A percentile compares a stretch with the other conserved stretches of the same genome.
Evolutionary conservation across 345 rosid species (phyloP).

Genomic region (Clausena lansium): DNA sequence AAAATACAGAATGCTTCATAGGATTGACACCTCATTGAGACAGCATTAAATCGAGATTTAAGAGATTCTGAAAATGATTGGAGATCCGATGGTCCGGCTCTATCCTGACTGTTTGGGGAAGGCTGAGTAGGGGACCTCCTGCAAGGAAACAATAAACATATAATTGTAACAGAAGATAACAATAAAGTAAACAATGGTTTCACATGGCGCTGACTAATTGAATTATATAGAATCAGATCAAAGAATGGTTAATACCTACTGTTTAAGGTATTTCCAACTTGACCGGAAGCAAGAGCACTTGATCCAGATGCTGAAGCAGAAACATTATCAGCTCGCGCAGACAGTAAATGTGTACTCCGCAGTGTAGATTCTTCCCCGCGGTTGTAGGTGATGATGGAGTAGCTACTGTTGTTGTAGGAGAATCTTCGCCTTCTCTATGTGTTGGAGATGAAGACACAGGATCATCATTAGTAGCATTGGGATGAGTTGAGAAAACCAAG

Average conservation of each 20-base stretch:
- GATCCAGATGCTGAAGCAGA: slow-evolving; percentile 57
- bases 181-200: not conserved
- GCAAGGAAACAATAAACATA: slow-evolving; percentile 13
- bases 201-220: not conserved
- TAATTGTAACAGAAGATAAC: slow-evolving; percentile 5
- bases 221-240: not conserved
- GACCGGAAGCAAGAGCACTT: slow-evolving; percentile 29
- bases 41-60: slow-evolving; percentile 69
- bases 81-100: slow-evolving; percentile 84
- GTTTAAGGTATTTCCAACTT: slow-evolving; percentile 29
- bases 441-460: slow-evolving; percentile 57
- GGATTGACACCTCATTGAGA: slow-evolving; percentile 60
- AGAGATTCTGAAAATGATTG: slow-evolving; percentile 88
- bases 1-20: not conserved
- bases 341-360: slow-evolving; percentile 23
- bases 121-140: slow-evolving; percentile 52
- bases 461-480: slow-evolving; percentile 43
- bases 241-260: slow-evolving; percentile 42
- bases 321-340: slow-evolving; percentile 36
- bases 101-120: slow-evolving; percentile 64
- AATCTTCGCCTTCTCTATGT: slow-evolving; percentile 53
- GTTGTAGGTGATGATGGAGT: slow-evolving; percentile 44
- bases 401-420: slow-evolving; percentile 32
- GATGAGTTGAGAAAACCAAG: slow-evolving; percentile 70
- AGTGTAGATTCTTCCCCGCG: slow-evolving; percentile 45